Conservation (phyloP, 371 early-diverging fungal species). For the Actinomortierella ambigua region DNA sequence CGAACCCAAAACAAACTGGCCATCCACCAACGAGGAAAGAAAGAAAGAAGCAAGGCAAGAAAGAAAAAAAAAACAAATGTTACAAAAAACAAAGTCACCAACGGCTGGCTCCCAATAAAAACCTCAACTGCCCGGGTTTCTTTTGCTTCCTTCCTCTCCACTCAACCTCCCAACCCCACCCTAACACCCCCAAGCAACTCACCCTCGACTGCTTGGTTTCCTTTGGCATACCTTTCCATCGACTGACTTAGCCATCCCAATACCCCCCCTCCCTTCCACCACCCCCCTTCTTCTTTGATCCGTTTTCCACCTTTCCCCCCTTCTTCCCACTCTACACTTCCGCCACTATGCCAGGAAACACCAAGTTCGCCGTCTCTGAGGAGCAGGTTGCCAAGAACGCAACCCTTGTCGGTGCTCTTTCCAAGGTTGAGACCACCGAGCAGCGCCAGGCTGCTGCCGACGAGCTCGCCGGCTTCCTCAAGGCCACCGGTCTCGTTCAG, state of each 20-base stretch:
- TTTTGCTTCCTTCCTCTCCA: no score
- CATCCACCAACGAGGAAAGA: not conserved
- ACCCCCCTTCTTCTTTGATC: constrained; percentile 9
- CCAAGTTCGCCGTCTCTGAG: no score
- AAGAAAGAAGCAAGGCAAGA: not conserved
- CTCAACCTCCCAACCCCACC: no score
- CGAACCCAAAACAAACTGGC: no score
- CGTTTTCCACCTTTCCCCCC: constrained; percentile 12
- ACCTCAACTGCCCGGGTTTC: no score
- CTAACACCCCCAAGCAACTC: no score
- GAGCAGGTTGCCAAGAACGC: no score
- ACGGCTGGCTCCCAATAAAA: not conserved
- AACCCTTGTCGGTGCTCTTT: constrained; percentile 38
- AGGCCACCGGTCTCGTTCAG: constrained; percentile 34
- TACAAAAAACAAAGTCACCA: not conserved
- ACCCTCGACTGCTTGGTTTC: no score
- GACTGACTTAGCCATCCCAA: constrained; percentile 25
- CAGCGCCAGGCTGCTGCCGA: constrained; percentile 42
- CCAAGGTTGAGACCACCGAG: constrained; percentile 44
- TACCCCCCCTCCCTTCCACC: constrained; percentile 29
- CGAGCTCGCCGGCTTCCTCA: constrained; percentile 35
- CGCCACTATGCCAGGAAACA: constrained; percentile 5
- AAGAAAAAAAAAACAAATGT: not conserved
- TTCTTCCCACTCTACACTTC: constrained; percentile 7
- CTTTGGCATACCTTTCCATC: no score